Conservation (phyloP, 441 rosid species). For the Mallotus japonicus region DNA sequence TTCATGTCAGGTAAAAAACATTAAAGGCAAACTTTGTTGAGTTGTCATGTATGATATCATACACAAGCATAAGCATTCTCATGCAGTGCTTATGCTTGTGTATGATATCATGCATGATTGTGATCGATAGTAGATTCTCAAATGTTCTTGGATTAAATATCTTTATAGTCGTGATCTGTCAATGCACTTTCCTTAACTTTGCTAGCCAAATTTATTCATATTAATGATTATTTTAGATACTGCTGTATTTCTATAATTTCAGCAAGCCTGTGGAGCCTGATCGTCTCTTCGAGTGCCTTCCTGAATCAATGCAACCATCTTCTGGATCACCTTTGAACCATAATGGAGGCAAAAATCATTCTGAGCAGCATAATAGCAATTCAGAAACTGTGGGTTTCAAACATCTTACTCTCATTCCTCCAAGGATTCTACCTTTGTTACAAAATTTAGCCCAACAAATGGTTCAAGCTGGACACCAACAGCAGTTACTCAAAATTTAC, state of each 20-base stretch:
- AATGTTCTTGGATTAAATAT: background rate
- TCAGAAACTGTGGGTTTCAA: conserved; percentile 62
- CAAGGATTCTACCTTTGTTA: conserved; percentile 78
- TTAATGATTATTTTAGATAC: conserved; percentile 2
- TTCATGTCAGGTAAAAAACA: background rate
- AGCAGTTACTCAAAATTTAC: conserved; percentile 67
- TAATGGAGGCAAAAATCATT: conserved; percentile 47
- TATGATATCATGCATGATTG: background rate
- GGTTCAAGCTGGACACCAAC: conserved; percentile 91
- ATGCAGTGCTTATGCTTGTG: background rate
- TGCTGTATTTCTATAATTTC: conserved; percentile 29
- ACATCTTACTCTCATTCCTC: conserved; percentile 81
- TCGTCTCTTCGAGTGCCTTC: conserved; percentile 91
- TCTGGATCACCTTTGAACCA: conserved; percentile 53
- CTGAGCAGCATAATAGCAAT: conserved; percentile 50
- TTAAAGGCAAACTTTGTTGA: background rate
- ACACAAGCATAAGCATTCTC: no score
- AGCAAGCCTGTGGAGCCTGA: conserved; percentile 97
- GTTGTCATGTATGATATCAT: background rate
- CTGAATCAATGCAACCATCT: conserved; percentile 86
- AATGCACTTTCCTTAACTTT: conserved; percentile 7
- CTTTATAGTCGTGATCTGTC: conserved; percentile 5
- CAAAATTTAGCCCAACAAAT: conserved; percentile 91
- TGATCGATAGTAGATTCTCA: conserved; percentile 2
- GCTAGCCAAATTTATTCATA: conserved; percentile 8